phyloP scores from a whole-genome alignment of 495 filamentous ascomycete species.

The Xylaria sp. region DNA sequence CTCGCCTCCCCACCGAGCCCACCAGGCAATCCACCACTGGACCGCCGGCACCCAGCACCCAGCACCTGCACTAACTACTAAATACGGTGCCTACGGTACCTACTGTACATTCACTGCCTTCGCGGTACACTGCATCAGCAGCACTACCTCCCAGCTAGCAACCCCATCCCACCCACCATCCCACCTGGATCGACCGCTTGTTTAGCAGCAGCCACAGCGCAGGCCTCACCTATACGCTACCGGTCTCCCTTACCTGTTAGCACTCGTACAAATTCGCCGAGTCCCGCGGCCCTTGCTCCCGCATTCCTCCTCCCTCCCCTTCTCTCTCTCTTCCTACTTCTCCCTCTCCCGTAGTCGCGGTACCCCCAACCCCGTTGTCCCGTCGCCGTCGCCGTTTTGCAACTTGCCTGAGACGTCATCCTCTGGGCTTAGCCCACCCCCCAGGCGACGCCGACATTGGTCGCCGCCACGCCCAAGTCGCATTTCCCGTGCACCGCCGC shows the following conservation, averaged over 20 bases:
- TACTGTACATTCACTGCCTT: not conserved
- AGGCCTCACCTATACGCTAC: conserved; percentile 10
- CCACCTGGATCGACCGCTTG: conserved; percentile 20
- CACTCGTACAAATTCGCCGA: conserved; percentile 41
- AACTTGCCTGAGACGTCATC: conserved; percentile 35
- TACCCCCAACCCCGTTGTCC: conserved; percentile 23
- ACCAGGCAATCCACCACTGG: conserved; percentile 17
- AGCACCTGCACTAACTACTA: not conserved
- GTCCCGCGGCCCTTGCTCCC: conserved; percentile 35
- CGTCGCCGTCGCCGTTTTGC: conserved; percentile 41
- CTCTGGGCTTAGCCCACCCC: conserved; percentile 44
- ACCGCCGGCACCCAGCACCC: not conserved
- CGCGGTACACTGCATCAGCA: not conserved
- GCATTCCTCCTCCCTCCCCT: conserved; percentile 22
- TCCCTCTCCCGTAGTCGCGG: conserved; percentile 27
- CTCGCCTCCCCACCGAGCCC: conserved; percentile 25
- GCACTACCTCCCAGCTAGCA: not conserved
- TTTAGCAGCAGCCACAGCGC: conserved; percentile 27
- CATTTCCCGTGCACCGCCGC: conserved; percentile 2
- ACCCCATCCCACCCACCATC: not conserved
- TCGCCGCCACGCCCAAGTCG: conserved; percentile 35
- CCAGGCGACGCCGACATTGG: conserved; percentile 39
- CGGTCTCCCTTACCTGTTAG: conserved; percentile 16
- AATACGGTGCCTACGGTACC: too few relatives aligned
- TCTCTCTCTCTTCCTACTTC: conserved; percentile 21